phyloP scores from a whole-genome alignment of 1,139 yeast species.

The Suhomyces coccinellae region DNA sequence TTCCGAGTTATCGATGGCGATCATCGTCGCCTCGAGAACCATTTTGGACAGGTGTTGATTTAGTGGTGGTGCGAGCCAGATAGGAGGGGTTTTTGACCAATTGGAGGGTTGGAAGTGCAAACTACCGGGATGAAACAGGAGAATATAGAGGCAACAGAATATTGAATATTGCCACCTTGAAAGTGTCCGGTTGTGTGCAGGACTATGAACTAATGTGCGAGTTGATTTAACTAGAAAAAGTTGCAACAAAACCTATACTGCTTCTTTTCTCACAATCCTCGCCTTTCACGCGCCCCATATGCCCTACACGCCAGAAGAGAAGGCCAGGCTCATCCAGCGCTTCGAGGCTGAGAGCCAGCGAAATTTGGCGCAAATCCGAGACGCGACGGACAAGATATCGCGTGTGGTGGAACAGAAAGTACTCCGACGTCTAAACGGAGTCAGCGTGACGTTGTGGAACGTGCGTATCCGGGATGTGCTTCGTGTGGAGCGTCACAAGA shows the following conservation, averaged over 20 bases:
- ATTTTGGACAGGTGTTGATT: constrained; percentile 31
- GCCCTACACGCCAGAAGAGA: constrained; percentile 37
- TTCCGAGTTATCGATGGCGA: constrained; percentile 93
- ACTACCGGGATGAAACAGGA: neutral
- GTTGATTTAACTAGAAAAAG: neutral
- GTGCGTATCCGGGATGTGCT: constrained; percentile 41
- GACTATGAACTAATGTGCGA: constrained; percentile 4
- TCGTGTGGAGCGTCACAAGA: constrained; percentile 44
- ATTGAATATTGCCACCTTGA: neutral
- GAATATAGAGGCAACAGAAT: neutral
- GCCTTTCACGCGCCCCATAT: neutral
- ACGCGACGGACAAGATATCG: constrained; percentile 18
- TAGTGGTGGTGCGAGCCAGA: neutral
- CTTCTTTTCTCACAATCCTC: neutral
- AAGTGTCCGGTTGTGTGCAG: constrained; percentile 5
- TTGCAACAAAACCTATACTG: neutral
- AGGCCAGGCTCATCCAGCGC: constrained; percentile 33
- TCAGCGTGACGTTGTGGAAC: constrained; percentile 43
- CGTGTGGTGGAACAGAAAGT: constrained; percentile 30
- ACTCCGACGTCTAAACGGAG: constrained; percentile 37
- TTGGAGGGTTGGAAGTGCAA: constrained; percentile 8
- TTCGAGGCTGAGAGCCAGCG: constrained; percentile 24
- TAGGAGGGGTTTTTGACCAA: neutral
- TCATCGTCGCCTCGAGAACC: constrained; percentile 97
- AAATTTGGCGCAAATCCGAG: constrained; percentile 20